Base-by-base conservation (phyloP, 768 basidiomycete species). In the Pleurotus cornucopiae region DNA sequence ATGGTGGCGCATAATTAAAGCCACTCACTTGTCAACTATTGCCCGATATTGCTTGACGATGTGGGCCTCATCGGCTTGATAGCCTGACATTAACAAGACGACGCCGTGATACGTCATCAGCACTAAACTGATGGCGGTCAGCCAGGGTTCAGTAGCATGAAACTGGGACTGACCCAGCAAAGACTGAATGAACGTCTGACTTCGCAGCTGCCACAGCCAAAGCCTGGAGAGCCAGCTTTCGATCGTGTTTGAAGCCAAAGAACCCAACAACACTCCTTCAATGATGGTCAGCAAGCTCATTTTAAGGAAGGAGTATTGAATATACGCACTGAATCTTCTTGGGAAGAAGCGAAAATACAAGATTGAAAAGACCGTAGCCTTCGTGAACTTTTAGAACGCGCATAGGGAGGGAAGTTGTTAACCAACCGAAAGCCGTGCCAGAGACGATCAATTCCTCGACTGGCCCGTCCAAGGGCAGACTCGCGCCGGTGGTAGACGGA, bases 91-190 rank as follows among this genome's bases (percentile, higher is more conserved):
- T 0, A 88, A 77, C 2, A 91, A 75, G 4, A 91, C 80, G 49
- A 85, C 77, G 23, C 89, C 86, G 53, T 88, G 75, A 64, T 91
- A 91, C 2, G 88, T 87, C 88, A 93, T 91, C 6, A 93, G 69
- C 0, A 88, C 80, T n/a, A 92, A 71, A 12, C 87, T 88, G 39
- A 39, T 46, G 43, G 18, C 18, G 51, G 39, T 16, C 5, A 47
- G 37, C 13, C 20, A 20, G 6, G 23, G 26, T 46, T 18, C 13
- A 6, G 26, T 11, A 6, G 14, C 30, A n/a, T 13, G n/a, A 7
- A 34, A 20, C 30, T 11, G 30, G 45, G 41, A 69, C 82, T 37
- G 58, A 88, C 87, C 89, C 87, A 20, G 90, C 78, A 64, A 91
- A 91, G 9, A 88, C 82, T 5, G 83, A 74, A 71, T 93, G 91